Base-by-base conservation (phyloP, 23 red algal genomes). In the Gracilaria vermiculophylla region DNA sequence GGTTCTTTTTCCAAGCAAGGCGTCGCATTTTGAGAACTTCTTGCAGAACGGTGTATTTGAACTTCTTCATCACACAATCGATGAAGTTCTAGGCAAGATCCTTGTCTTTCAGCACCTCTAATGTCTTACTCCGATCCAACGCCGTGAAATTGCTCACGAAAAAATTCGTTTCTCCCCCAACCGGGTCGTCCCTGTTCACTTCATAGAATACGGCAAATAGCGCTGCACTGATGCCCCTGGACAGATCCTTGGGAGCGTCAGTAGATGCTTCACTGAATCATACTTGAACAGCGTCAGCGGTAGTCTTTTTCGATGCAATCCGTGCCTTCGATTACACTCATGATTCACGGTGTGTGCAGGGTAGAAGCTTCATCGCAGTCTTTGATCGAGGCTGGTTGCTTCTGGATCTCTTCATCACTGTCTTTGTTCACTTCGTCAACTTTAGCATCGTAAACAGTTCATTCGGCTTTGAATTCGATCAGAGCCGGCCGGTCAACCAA, bases 121-220 rank as follows among this genome's bases (percentile, higher is more conserved):
- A 85, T 13, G 56, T 21, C n/a, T 88, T 88, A 45, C 62, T 88
- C 35, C 58, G 17, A 21, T 77, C 83, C 19, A 88, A 48, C 13
- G 83, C 65, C 1, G 24, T 58, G 25, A 77, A 62, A 27, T 65
- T 43, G 36, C 77, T 69, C 2, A 77, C 48, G n/a, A 76, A 34
- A 62, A 88, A 77, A 36, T 55, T 88, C 6, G 35, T 6, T 15
- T 37, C 67, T 4, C 42, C 83, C 11, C 83, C 66, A 41, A 48
- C 36, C 55, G 52, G 52, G 9, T 57, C 47, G 8, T 28, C 45
- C 28, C 29, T 80, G 76, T 52, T 50, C 2, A 24, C 7, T 5
- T 56, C 57, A 29, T 9, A 80, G 1, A 21, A 58, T 2, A 76
- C 83, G 29, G 45, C n/a, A 8, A 3, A 41, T 10, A 88, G 1